phyloP scores from a whole-genome alignment of 1,284 basidiomycete species.

The Melampsora americana region DNA sequence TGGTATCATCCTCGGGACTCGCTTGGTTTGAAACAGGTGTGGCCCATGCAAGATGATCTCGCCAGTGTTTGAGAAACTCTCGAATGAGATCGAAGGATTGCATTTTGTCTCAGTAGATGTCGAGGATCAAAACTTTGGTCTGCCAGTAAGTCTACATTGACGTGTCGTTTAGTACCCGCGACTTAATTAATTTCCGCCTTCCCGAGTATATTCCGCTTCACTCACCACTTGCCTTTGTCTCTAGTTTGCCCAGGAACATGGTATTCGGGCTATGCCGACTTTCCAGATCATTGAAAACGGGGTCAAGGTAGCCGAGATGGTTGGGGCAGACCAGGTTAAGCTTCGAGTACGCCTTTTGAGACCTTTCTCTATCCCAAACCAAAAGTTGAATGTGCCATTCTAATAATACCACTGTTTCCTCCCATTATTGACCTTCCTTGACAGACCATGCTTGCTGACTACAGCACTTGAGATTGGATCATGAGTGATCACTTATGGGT shows the following conservation, averaged over 20 bases:
- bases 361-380: no score
- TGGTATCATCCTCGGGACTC: not conserved
- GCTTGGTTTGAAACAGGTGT: constrained; percentile 17
- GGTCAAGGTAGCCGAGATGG: constrained; percentile 27
- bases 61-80: constrained; percentile 20
- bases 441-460: not conserved
- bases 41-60: constrained; percentile 26
- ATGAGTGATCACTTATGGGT: no score
- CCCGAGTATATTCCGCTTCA: not conserved
- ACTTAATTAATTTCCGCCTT: not conserved
- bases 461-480: not conserved
- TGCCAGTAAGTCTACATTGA: constrained; percentile 21
- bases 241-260: constrained; percentile 26
- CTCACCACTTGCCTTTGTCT: not conserved
- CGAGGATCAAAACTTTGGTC: constrained; percentile 26
- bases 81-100: not conserved
- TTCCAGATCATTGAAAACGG: constrained; percentile 39
- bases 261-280: constrained; percentile 39
- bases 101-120: constrained; percentile 34
- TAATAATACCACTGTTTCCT: not conserved
- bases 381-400: not conserved
- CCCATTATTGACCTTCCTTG: not conserved
- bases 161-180: not conserved
- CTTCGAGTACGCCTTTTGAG: constrained; percentile 13
- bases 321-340: constrained; percentile 33